phyloP scores from a whole-genome alignment of 495 filamentous ascomycete genomes.

The Penicillium antarcticum region DNA sequence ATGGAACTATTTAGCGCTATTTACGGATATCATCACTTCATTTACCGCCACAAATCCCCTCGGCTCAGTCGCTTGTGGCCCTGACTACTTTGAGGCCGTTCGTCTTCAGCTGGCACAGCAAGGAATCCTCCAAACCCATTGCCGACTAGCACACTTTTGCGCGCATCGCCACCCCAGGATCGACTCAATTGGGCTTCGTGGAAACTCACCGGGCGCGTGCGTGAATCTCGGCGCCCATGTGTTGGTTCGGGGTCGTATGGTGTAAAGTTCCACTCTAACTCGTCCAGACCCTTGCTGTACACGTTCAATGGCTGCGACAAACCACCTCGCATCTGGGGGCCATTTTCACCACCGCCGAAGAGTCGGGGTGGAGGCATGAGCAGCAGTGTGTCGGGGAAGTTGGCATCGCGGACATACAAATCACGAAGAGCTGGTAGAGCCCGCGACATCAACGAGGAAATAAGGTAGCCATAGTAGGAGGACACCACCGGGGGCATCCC shows the following conservation, averaged over 20 bases:
- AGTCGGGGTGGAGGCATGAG: slow-evolving; percentile 57
- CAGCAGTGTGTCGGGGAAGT: slow-evolving; percentile 73
- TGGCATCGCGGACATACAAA: slow-evolving; percentile 81
- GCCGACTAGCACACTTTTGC: slow-evolving; percentile 62
- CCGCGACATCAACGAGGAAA: slow-evolving; percentile 71
- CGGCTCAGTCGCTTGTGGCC: slow-evolving; percentile 36
- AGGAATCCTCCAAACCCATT: slow-evolving; percentile 81
- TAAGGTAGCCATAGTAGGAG: slow-evolving; percentile 85
- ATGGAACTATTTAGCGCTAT: not conserved
- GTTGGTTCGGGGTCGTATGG: slow-evolving; percentile 47
- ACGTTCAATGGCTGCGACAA: slow-evolving; percentile 69
- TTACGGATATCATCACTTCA: slow-evolving; percentile 6
- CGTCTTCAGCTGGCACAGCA: slow-evolving; percentile 64
- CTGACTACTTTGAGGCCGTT: slow-evolving; percentile 34
- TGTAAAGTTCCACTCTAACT: slow-evolving; percentile 82
- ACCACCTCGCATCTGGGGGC: slow-evolving; percentile 36
- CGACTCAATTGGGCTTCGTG: slow-evolving; percentile 52
- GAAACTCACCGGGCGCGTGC: slow-evolving; percentile 53
- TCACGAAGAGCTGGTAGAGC: slow-evolving; percentile 66
- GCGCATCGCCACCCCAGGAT: slow-evolving; percentile 59
- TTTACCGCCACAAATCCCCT: slow-evolving; percentile 44
- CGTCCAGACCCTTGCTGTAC: slow-evolving; percentile 82
- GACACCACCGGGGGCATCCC: slow-evolving; percentile 57
- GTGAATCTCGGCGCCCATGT: slow-evolving; percentile 28
- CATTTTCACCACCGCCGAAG: slow-evolving; percentile 26